Percentiles rank a stretch among this genome's conserved stretches.
Evolutionary conservation across 2,329 filamentous ascomycete species (phyloP).

Genomic region (Cercospora sojina): DNA sequence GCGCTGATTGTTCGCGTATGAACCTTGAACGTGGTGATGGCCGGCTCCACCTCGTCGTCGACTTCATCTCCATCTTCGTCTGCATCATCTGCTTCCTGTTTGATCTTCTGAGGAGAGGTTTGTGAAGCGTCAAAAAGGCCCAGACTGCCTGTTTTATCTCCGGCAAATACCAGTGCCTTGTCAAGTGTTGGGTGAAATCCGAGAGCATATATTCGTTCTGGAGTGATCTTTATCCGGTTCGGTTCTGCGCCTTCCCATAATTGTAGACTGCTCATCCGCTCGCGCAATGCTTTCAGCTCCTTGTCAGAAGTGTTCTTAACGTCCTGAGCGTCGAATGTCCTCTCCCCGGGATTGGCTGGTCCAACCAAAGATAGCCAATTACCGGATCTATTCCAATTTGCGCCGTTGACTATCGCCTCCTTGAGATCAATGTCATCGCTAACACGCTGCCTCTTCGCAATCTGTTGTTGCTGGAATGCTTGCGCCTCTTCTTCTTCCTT

Average conservation of each 20-base stretch:
- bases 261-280: conserved; percentile 73
- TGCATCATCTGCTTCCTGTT: conserved; percentile 54
- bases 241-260: conserved; percentile 84
- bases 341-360: conserved; percentile 73
- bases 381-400: conserved; percentile 64
- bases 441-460: conserved; percentile 61
- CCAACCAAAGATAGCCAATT: conserved; percentile 67
- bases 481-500: conserved; percentile 66
- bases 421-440: conserved; percentile 68
- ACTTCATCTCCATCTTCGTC: conserved; percentile 67
- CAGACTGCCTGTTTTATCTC: conserved; percentile 88
- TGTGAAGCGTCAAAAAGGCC: conserved; percentile 90
- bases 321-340: conserved; percentile 85
- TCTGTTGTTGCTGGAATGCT: conserved; percentile 55
- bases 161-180: conserved; percentile 87
- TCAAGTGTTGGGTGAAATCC: conserved; percentile 83
- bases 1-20: conserved; percentile 86
- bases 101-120: conserved; percentile 47
- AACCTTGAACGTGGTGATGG: conserved; percentile 86
- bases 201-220: conserved; percentile 81
- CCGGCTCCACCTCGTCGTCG: conserved; percentile 64
- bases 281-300: conserved; percentile 68
- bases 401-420: conserved; percentile 77
- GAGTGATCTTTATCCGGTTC: conserved; percentile 85
- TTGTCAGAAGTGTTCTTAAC: conserved; percentile 76